These are phyloP conservation scores for Microsporum canis DNA, from an alignment of 2,329 filamentous ascomycete species.

Conservation along the genomic window DNA sequence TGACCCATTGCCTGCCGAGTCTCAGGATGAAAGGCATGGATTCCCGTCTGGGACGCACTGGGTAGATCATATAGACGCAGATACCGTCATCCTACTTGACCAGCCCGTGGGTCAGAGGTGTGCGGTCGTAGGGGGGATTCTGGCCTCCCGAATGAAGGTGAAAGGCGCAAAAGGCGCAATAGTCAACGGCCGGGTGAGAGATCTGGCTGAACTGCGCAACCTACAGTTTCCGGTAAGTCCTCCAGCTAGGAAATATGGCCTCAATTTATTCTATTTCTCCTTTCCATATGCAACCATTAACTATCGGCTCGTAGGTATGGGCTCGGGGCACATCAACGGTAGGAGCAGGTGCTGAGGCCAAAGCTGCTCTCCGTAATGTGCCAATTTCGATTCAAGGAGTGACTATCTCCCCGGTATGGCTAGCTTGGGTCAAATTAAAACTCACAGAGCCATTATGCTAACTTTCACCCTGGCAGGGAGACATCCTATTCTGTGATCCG, in stretches of 20 bases:
- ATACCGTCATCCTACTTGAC: constrained; percentile 54
- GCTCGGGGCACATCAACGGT: constrained; percentile 35
- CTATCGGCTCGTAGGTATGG: constrained; percentile 28
- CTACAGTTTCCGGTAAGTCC: constrained; percentile 44
- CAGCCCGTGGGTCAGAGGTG: constrained; percentile 56
- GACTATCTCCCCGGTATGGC: constrained; percentile 31
- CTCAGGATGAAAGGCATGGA: constrained; percentile 31
- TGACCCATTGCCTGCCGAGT: constrained; percentile 29
- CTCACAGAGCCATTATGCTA: not conserved
- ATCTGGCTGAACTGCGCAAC: constrained; percentile 49
- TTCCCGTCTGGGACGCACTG: constrained; percentile 53
- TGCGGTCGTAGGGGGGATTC: constrained; percentile 65
- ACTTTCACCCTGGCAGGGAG: constrained; percentile 35
- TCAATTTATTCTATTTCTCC: not conserved
- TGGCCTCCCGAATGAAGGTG: constrained; percentile 57
- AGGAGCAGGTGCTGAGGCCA: constrained; percentile 36
- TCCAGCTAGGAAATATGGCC: not conserved
- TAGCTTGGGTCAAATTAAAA: not conserved
- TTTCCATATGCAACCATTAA: not conserved
- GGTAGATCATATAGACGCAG: constrained; percentile 51
- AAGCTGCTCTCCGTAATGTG: constrained; percentile 31
- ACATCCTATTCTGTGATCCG: constrained; percentile 59
- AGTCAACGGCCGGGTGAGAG: constrained; percentile 57
- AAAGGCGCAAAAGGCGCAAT: constrained; percentile 51
- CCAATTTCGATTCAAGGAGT: constrained; percentile 32